Evolutionary conservation across 2,329 filamentous ascomycete genomes (phyloP).

Genomic region (Epichloe festucae): DNA sequence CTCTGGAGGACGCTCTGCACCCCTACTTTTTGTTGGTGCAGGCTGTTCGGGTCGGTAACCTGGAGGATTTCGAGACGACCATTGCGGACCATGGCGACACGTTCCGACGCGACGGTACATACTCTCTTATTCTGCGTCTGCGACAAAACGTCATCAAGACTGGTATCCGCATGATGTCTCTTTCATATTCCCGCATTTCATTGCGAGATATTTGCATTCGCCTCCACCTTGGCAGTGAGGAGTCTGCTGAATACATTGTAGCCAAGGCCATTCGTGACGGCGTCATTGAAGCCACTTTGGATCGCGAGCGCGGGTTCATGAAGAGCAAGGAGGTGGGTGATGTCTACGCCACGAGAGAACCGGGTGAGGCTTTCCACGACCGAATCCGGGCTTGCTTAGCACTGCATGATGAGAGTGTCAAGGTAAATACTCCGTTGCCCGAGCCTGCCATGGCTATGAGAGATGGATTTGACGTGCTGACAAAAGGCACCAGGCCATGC

Average conservation of each 20-base stretch:
- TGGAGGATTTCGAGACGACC: conserved; percentile 82
- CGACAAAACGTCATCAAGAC: conserved; percentile 99
- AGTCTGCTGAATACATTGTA: conserved; percentile 97
- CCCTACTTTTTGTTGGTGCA: conserved; percentile 92
- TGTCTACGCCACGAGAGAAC: conserved; percentile 90
- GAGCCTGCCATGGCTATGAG: neutral
- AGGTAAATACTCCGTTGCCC: conserved; percentile 44
- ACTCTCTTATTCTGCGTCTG: conserved; percentile 85
- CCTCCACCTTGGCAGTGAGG: conserved; percentile 83
- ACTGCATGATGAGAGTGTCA: conserved; percentile 94
- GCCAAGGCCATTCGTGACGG: conserved; percentile 97
- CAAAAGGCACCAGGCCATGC: conserved; percentile 59
- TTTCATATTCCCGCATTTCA: conserved; percentile 95
- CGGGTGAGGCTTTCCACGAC: conserved; percentile 94
- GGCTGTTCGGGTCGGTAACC: conserved; percentile 88
- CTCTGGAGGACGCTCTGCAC: conserved; percentile 74
- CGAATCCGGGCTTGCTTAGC: conserved; percentile 84
- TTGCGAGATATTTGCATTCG: conserved; percentile 95
- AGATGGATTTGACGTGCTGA: conserved; percentile 8
- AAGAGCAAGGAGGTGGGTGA: conserved; percentile 96
- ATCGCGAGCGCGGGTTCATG: conserved; percentile 94
- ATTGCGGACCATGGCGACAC: conserved; percentile 70
- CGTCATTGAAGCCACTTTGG: conserved; percentile 88
- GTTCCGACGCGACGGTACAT: conserved; percentile 89
- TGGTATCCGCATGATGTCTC: conserved; percentile 96